Evolutionary conservation across 495 filamentous ascomycete species (phyloP).

Genomic region (Tuber aestivum): DNA sequence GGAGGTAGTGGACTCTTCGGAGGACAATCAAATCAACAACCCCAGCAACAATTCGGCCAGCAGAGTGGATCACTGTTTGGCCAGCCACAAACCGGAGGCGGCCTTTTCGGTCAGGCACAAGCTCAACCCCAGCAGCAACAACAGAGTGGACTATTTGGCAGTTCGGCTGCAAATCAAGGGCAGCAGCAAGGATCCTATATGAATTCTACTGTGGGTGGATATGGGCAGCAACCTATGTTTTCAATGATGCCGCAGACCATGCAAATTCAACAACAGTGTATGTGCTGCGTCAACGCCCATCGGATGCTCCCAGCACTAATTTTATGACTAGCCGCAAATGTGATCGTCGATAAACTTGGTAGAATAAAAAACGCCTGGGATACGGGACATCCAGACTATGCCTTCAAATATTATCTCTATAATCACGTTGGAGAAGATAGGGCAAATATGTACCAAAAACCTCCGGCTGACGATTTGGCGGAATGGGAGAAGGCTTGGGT

Average conservation of each 20-base stretch:
- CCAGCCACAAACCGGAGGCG: slow-evolving; percentile 39
- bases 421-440: slow-evolving; percentile 75
- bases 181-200: slow-evolving; percentile 16
- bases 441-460: slow-evolving; percentile 75
- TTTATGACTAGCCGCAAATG: slow-evolving; percentile 57
- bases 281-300: slow-evolving; percentile 8
- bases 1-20: slow-evolving; percentile 1
- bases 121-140: slow-evolving; percentile 23
- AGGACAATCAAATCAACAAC: slow-evolving; percentile 45
- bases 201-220: slow-evolving; percentile 1
- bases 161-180: slow-evolving; percentile 23
- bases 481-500: slow-evolving; percentile 92
- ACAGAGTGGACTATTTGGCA: slow-evolving; percentile 18
- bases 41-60: slow-evolving; percentile 43
- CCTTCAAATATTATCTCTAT: slow-evolving; percentile 89
- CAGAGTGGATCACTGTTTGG: slow-evolving; percentile 39
- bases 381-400: slow-evolving; percentile 60
- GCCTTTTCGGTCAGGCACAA: slow-evolving; percentile 23
- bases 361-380: slow-evolving; percentile 80
- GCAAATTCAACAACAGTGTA: slow-evolving; percentile 14
- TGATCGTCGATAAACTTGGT: slow-evolving; percentile 76
- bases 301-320: background rate
- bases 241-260: background rate
- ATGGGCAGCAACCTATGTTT: slow-evolving; percentile 3
- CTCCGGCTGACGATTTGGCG: slow-evolving; percentile 65